These are phyloP conservation scores for Alternaria consortialis DNA, from an alignment of 2,329 filamentous ascomycete genomes.

Conservation along the genomic window DNA sequence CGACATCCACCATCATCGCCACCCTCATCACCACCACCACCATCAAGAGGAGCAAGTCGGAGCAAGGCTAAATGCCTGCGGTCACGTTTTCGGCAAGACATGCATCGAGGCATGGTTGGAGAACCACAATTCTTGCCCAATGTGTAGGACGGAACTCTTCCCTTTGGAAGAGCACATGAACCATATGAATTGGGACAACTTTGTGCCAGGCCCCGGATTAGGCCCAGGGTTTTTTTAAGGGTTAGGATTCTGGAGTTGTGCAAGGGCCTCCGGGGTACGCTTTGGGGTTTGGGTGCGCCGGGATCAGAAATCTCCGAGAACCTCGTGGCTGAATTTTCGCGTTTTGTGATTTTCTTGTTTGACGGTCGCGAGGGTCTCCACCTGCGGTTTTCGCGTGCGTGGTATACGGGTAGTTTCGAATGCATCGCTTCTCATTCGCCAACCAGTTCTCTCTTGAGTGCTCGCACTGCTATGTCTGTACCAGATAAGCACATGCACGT, in stretches of 20 bases:
- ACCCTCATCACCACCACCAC: not conserved
- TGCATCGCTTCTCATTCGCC: not conserved
- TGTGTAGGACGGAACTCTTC: not conserved
- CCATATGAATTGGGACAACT: too few species aligned
- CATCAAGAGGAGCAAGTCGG: not conserved
- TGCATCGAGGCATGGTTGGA: not conserved
- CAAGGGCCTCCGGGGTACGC: not conserved
- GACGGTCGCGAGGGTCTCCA: not conserved
- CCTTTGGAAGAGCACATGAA: not conserved
- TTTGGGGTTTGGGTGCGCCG: not conserved
- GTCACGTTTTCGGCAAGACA: conserved; percentile 1
- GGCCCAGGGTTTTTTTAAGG: not conserved
- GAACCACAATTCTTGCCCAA: not conserved
- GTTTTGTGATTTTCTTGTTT: not conserved
- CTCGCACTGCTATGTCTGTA: not conserved
- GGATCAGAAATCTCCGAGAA: not conserved
- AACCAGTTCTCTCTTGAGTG: not conserved
- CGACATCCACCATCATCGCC: not conserved
- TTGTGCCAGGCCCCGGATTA: too few species aligned
- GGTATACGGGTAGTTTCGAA: not conserved
- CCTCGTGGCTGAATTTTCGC: not conserved
- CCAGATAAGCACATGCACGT: not conserved
- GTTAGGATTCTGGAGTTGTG: not conserved
- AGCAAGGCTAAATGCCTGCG: not conserved
- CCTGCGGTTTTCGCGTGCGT: not conserved